Evolutionary conservation across 345 rosid genomes (phyloP).

Genomic region (Firmiana major): DNA sequence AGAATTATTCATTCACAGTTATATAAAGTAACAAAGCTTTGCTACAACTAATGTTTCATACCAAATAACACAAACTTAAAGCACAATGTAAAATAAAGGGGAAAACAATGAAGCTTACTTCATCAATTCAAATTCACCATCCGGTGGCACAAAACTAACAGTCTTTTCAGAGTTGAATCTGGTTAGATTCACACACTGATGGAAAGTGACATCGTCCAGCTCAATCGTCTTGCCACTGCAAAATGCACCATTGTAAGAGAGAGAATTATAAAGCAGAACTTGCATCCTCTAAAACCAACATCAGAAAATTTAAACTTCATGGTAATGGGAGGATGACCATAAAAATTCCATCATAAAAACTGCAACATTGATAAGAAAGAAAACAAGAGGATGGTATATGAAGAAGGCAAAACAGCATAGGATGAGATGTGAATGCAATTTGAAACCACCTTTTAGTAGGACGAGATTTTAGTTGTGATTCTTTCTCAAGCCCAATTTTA

Average conservation of each 20-base stretch:
- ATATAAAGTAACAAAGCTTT: neutral
- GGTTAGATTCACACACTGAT: conserved; percentile 95
- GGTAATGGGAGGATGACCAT: conserved; percentile 5
- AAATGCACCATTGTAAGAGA: conserved; percentile 14
- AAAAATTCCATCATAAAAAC: conserved; percentile 8
- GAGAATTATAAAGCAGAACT: neutral
- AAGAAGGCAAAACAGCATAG: neutral
- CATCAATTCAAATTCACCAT: conserved; percentile 99
- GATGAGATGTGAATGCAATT: neutral
- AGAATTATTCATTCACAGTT: neutral
- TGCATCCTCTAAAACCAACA: neutral
- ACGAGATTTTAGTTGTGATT: conserved; percentile 91
- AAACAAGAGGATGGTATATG: neutral
- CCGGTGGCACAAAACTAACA: conserved; percentile 98
- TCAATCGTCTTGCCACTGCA: conserved; percentile 96
- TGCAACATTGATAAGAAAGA: neutral
- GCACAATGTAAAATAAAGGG: neutral
- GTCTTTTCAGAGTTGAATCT: conserved; percentile 99
- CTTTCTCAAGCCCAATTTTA: conserved; percentile 98
- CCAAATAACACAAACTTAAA: neutral
- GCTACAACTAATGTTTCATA: neutral
- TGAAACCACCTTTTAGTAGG: conserved; percentile 78
- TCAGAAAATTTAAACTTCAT: neutral
- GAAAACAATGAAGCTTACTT: conserved; percentile 59
- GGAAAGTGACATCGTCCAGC: conserved; percentile 98